Percentiles rank a stretch among this genome's conserved stretches.
Conservation (phyloP, 2,329 filamentous ascomycete genomes). For the Metarhizium brunneum region DNA sequence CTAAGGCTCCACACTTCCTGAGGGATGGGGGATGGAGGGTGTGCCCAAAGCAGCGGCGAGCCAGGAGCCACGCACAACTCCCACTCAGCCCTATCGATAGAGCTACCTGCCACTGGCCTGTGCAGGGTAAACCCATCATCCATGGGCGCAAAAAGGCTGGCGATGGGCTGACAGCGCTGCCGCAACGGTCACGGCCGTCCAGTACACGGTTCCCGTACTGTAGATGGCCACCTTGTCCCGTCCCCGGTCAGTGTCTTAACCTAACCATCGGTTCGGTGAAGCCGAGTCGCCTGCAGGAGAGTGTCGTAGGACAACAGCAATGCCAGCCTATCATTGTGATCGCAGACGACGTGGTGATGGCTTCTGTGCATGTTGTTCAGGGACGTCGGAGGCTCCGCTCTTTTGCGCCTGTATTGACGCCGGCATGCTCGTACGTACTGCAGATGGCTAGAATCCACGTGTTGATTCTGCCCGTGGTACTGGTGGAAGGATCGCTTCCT, state of each 20-base stretch:
- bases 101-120: not conserved
- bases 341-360: not conserved
- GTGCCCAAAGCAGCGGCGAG: not conserved
- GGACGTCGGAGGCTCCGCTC: not conserved
- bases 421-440: not conserved
- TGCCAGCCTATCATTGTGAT: not conserved
- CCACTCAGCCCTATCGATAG: conserved; percentile 10
- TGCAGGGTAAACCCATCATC: not conserved
- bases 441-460: not conserved
- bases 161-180: too few relatives aligned
- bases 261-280: not conserved
- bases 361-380: not conserved
- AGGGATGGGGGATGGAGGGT: not conserved
- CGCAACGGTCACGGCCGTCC: too few relatives aligned
- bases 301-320: not conserved
- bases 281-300: not conserved
- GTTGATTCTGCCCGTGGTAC: not conserved
- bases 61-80: conserved; percentile 5
- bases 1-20: not conserved
- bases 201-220: not conserved
- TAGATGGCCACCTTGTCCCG: not conserved
- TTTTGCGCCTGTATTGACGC: not conserved
- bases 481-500: not conserved
- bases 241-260: not conserved
- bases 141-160: too few relatives aligned